Evolutionary conservation across 495 filamentous ascomycete species (phyloP).

Genomic region (Neurospora hispaniola): DNA sequence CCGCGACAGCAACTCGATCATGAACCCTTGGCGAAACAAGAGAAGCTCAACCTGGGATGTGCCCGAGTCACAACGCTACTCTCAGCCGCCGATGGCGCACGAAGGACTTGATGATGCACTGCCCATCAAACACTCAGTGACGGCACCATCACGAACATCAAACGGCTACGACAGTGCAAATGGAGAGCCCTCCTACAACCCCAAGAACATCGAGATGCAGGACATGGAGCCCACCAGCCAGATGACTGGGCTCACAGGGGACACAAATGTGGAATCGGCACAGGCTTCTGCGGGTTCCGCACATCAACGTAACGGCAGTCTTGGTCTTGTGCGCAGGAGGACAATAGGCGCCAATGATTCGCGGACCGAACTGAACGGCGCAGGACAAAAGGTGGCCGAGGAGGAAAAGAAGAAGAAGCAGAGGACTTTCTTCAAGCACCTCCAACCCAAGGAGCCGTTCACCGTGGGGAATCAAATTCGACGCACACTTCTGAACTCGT

Average conservation of each 20-base stretch:
- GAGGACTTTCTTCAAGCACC: constrained; percentile 31
- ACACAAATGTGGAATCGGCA: constrained; percentile 2
- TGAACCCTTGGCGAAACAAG: constrained; percentile 26
- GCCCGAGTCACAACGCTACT: constrained; percentile 1
- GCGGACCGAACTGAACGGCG: neutral
- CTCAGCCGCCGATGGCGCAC: neutral
- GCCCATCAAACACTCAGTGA: constrained; percentile 6
- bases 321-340: neutral
- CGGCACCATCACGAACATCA: constrained; percentile 3
- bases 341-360: neutral
- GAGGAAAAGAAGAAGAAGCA: constrained; percentile 23
- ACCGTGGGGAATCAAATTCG: constrained; percentile 60
- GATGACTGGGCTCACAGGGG: neutral
- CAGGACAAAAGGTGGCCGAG: neutral
- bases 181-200: neutral
- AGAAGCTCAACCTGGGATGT: constrained; percentile 9
- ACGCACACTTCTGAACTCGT: constrained; percentile 64
- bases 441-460: constrained; percentile 40
- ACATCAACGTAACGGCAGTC: neutral
- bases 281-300: neutral
- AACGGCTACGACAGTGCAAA: neutral
- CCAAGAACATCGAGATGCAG: neutral
- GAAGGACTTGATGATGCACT: neutral
- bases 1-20: constrained; percentile 14
- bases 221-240: constrained; percentile 3